These are phyloP conservation scores for Penicillium sp. DNA, from an alignment of 2,329 filamentous ascomycete species.

Conservation along the genomic window DNA sequence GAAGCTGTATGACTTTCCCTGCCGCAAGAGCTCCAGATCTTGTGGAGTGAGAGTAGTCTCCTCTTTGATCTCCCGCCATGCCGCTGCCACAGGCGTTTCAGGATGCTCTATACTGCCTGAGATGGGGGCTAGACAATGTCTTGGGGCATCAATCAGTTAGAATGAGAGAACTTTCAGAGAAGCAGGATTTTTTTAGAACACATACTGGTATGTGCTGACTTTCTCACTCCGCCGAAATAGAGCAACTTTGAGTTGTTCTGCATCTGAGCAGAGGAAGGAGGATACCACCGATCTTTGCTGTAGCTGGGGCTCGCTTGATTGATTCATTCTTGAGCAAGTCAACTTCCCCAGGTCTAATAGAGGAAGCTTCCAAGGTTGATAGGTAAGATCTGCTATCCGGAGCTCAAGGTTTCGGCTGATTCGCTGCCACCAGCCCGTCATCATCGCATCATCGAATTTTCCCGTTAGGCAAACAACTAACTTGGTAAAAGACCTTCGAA, in stretches of 20 bases:
- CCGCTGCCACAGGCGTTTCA: conserved; percentile 58
- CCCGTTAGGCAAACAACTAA: background rate
- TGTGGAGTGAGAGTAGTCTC: conserved; percentile 57
- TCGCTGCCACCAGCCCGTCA: background rate
- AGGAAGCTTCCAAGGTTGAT: background rate
- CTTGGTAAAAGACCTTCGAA: background rate
- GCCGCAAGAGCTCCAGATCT: conserved; percentile 53
- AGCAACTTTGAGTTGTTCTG: conserved; percentile 50
- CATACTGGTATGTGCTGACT: conserved; percentile 60
- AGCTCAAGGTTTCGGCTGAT: background rate
- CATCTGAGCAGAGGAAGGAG: conserved; percentile 42
- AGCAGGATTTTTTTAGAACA: background rate
- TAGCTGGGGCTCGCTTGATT: conserved; percentile 9
- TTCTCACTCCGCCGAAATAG: conserved; percentile 62
- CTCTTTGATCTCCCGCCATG: conserved; percentile 62
- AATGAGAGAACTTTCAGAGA: background rate
- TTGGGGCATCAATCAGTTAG: conserved; percentile 33
- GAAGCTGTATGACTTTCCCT: conserved; percentile 61
- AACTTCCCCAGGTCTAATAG: background rate
- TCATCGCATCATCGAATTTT: background rate
- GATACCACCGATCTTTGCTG: conserved; percentile 43
- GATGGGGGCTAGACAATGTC: conserved; percentile 58
- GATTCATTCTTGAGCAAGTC: background rate
- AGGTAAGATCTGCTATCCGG: background rate
- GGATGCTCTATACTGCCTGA: conserved; percentile 59